phyloP scores from a whole-genome alignment of 2,329 filamentous ascomycete species.

The Trichoderma simmonsii region DNA sequence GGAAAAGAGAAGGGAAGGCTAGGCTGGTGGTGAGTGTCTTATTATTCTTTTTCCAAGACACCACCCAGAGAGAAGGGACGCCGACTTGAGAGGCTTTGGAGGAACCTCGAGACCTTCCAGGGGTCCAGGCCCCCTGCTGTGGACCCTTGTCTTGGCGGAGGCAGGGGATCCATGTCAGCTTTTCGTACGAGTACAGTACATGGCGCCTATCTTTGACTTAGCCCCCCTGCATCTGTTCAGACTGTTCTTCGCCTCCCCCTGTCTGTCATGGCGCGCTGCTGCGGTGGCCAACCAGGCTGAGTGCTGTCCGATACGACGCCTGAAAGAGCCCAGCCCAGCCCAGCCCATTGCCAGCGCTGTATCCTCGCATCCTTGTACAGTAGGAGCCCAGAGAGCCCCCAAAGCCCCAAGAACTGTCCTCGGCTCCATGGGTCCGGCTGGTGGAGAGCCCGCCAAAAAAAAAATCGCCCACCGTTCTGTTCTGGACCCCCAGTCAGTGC shows the following conservation, averaged over 20 bases:
- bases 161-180: background rate
- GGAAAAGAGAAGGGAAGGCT: background rate
- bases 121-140: background rate
- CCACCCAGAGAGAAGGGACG: background rate
- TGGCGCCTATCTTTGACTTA: background rate
- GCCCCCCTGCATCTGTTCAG: background rate
- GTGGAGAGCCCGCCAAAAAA: background rate
- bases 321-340: background rate
- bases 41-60: constrained; percentile 7
- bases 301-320: background rate
- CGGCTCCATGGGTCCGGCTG: background rate
- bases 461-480: background rate
- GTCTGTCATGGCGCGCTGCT: background rate
- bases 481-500: background rate
- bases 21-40: constrained; percentile 17
- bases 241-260: background rate
- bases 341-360: background rate
- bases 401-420: background rate
- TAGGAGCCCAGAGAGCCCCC: background rate
- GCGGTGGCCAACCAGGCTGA: constrained; percentile 20
- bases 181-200: background rate
- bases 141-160: background rate
- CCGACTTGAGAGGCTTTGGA: background rate
- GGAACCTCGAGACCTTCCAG: background rate
- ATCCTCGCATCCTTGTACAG: background rate